Evolutionary conservation across 257 asterid genomes (phyloP), one percentile per base, ranked within the genome.

Genomic region (Paraleonurus japonicus): DNA sequence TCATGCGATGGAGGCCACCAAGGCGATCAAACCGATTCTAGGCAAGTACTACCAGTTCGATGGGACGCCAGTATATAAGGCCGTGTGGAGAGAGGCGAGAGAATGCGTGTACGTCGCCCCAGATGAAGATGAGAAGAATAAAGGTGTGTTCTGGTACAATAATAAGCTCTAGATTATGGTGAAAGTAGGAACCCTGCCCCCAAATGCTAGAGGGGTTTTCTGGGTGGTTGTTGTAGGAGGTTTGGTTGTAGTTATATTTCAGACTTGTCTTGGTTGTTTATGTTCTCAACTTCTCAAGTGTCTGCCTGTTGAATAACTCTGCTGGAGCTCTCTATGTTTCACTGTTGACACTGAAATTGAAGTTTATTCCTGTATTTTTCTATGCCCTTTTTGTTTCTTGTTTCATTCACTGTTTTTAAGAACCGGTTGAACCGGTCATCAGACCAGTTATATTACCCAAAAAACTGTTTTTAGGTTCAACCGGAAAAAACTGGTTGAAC

Each of bases 1-100:
- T 27, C 90, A 85, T 51, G 94, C 97, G 0, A 88, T 81, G 97
- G 94, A 90, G 80, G 96, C 97, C 0, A 90, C 97, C 1, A 86
- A 87, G 80, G 94, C 88, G 10, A 88, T 90, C 61, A 90, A 87
- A 20, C 97, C 96, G 0, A 76, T 90, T 16, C 74, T 90, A 2
- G 97, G 97, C 0, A 74, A 84, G 30, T 90, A 90, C 58, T 88
- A 90, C 79, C 97, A 85, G 68, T 88, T 84, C 4, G 97, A 90
- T 1, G 85, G 87, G 72, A 87, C 89, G 1, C 87, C 97, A 1
- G 8, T 90, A 41, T 81, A 61, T 15, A 80, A 84, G 85, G 90
- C 97, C 33, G 82, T 85, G 87, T 90, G 74, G 69, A 81, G 97
- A 70, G 97, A 90, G 58, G 94, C 81, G 2, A 90, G 78, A 74